Evolutionary conservation across 371 early-diverging fungal species (phyloP).

Genomic region (Mucor ambiguus): DNA sequence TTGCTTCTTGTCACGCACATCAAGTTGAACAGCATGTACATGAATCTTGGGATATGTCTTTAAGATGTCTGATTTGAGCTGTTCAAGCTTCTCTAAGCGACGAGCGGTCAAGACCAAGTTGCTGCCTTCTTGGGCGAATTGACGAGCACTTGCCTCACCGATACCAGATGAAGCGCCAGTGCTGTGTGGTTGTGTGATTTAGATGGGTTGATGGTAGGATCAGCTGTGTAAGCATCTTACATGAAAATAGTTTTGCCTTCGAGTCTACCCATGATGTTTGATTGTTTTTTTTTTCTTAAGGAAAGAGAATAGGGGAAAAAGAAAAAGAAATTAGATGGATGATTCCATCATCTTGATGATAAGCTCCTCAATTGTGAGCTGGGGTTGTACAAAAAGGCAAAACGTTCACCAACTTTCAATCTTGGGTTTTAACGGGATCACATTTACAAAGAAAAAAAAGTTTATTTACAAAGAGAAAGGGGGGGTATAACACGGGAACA

Average conservation of each 20-base stretch:
- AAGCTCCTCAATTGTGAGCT: not conserved
- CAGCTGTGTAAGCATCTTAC: slow-evolving; percentile 27
- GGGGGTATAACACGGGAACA: not conserved
- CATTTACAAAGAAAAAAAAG: not conserved
- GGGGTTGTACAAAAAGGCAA: slow-evolving; percentile 1
- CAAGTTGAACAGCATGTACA: slow-evolving; percentile 69
- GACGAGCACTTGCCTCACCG: slow-evolving; percentile 83
- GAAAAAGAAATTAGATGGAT: slow-evolving; percentile 13
- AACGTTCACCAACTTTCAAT: not conserved
- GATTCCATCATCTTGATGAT: not conserved
- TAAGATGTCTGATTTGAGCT: slow-evolving; percentile 56
- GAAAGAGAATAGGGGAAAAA: not conserved
- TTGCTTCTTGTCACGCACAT: slow-evolving; percentile 68
- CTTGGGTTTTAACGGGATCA: not conserved
- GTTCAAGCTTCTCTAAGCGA: slow-evolving; percentile 69
- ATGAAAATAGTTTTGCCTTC: slow-evolving; percentile 61
- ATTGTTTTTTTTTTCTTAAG: not conserved
- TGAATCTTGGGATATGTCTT: slow-evolving; percentile 53
- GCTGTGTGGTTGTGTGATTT: slow-evolving; percentile 32
- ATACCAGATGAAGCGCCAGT: slow-evolving; percentile 96
- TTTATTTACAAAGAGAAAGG: not conserved
- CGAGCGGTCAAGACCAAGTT: slow-evolving; percentile 85
- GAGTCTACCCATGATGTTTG: slow-evolving; percentile 38
- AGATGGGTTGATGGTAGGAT: not conserved
- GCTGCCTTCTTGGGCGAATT: slow-evolving; percentile 84